Evolutionary conservation across 2,329 filamentous ascomycete genomes (phyloP).

Genomic region (Ceratocystis huliohia): DNA sequence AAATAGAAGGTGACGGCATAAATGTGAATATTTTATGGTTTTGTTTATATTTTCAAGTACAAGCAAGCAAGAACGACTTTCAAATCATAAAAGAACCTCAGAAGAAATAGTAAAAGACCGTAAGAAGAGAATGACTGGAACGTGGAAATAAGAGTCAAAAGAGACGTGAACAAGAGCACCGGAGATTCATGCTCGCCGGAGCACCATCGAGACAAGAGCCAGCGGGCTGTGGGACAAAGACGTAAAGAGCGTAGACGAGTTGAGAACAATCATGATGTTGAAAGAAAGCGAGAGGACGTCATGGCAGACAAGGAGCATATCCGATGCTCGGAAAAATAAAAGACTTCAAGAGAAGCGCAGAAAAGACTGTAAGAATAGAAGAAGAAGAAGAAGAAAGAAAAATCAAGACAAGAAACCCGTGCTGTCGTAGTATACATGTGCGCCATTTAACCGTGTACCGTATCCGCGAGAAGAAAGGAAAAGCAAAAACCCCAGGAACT

Average conservation of each 20-base stretch:
- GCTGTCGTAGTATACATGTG: slow-evolving; percentile 15
- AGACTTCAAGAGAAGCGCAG: slow-evolving; percentile 1
- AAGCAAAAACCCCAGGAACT: slow-evolving; percentile 12
- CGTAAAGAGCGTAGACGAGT: not conserved
- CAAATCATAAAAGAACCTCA: not conserved
- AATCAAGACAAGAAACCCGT: slow-evolving; percentile 5
- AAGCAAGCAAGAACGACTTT: not conserved
- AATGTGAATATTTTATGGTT: not conserved
- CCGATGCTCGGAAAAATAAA: not conserved
- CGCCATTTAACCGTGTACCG: slow-evolving; percentile 12
- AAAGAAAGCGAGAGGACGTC: slow-evolving; percentile 17
- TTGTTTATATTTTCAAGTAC: not conserved
- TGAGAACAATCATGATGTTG: slow-evolving; percentile 3
- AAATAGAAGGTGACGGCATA: too few relatives aligned
- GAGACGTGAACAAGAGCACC: not conserved
- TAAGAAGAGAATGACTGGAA: not conserved
- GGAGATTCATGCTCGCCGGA: not conserved
- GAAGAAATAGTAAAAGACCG: slow-evolving; percentile 1
- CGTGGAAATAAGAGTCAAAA: not conserved
- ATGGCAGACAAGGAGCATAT: not conserved
- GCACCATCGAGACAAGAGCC: not conserved
- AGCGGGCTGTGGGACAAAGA: not conserved
- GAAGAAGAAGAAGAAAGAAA: slow-evolving; percentile 16
- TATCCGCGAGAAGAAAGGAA: slow-evolving; percentile 4
- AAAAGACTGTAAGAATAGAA: slow-evolving; percentile 7